phyloP scores from a whole-genome alignment of 2,329 filamentous ascomycete genomes.

The Aspergillus oerlinghausenensis region DNA sequence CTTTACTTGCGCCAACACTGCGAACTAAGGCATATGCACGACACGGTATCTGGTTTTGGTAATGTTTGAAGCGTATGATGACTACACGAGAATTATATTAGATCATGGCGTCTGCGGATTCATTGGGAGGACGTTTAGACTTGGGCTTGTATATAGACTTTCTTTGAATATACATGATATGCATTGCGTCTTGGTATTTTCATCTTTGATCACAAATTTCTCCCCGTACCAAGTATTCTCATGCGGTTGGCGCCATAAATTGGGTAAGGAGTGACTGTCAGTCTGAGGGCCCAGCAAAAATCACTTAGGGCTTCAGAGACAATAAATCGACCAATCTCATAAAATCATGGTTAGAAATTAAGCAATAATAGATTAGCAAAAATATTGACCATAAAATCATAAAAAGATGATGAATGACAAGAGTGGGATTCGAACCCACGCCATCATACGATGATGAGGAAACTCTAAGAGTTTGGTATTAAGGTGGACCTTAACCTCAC shows the following conservation, averaged over 20 bases:
- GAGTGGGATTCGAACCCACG: constrained; percentile 8
- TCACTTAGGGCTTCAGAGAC: too few species aligned
- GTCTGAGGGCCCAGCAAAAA: too few species aligned
- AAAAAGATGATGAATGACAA: not conserved
- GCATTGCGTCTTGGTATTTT: too few species aligned
- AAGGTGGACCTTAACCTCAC: constrained; percentile 10
- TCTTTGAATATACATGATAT: not conserved
- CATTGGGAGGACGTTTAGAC: not conserved
- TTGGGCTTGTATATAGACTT: not conserved
- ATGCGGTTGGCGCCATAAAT: too few species aligned
- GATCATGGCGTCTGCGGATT: not conserved
- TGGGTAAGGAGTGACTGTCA: too few species aligned
- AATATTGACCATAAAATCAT: too few species aligned
- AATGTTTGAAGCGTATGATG: not conserved
- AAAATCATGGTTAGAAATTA: too few species aligned
- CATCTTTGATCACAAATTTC: too few species aligned
- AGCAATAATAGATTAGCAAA: too few species aligned
- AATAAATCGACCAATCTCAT: too few species aligned
- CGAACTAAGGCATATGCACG: not conserved
- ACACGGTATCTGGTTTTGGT: not conserved
- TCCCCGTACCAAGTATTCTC: too few species aligned
- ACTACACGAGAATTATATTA: not conserved
- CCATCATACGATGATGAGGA: constrained; percentile 4
- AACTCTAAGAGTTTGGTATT: not conserved
- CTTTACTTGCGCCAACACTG: constrained; percentile 38